These are phyloP conservation scores for Diaporthe citri DNA, from an alignment of 2,329 filamentous ascomycete species.

Conservation along the genomic window DNA sequence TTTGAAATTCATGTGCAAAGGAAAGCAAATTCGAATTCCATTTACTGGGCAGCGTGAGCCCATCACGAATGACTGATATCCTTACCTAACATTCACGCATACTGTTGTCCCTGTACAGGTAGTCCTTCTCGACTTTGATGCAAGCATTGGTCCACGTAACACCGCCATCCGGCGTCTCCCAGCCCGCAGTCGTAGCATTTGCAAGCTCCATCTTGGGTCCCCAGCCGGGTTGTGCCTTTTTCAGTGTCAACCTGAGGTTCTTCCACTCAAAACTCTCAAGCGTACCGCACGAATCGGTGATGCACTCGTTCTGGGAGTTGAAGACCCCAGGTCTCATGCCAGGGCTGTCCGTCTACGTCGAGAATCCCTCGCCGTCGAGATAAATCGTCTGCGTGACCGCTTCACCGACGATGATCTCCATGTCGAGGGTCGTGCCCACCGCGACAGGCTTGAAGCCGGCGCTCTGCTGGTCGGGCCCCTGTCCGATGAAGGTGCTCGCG, in stretches of 20 bases:
- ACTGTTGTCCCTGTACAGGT: background rate
- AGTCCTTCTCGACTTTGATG: background rate
- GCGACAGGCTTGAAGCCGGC: conserved; percentile 10
- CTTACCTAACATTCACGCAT: background rate
- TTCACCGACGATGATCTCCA: background rate
- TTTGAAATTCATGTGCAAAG: background rate
- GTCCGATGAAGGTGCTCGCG: conserved; percentile 1
- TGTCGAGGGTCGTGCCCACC: background rate
- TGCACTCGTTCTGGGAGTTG: conserved; percentile 1
- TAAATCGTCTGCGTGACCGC: conserved; percentile 11
- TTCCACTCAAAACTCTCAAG: background rate
- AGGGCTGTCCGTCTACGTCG: conserved; percentile 2
- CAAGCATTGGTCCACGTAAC: background rate
- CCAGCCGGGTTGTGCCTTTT: background rate
- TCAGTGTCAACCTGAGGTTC: background rate
- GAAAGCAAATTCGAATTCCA: background rate
- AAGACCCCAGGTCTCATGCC: conserved; percentile 3
- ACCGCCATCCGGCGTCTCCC: background rate
- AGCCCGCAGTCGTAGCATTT: conserved; percentile 5
- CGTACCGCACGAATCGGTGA: background rate
- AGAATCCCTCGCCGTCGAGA: background rate
- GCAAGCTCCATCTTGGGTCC: background rate
- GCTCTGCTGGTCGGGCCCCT: background rate
- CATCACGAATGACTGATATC: rapidly evolving
- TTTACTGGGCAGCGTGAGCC: background rate